Evolutionary conservation across 2,329 filamentous ascomycete genomes (phyloP).

Genomic region (Pleomassaria siparia): DNA sequence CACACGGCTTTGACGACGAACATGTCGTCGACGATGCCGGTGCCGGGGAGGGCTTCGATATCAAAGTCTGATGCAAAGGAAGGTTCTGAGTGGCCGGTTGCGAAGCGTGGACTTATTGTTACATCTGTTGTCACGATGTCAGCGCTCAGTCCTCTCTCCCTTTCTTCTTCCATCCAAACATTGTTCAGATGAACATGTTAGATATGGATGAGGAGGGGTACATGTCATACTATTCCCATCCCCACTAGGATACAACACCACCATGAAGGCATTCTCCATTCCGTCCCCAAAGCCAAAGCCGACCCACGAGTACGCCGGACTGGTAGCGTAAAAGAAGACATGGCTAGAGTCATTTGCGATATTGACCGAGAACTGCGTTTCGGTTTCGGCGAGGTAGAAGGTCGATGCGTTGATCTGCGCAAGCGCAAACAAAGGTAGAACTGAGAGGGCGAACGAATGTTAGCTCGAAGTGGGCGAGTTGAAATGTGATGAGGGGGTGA

Average conservation of each 20-base stretch:
- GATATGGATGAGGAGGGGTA: not conserved
- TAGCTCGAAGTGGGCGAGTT: not conserved
- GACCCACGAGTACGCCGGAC: conserved; percentile 47
- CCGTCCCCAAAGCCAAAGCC: conserved; percentile 46
- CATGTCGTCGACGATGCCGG: conserved; percentile 37
- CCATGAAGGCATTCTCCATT: conserved; percentile 49
- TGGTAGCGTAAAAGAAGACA: conserved; percentile 37
- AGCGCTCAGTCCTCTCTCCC: not conserved
- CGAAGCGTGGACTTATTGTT: conserved; percentile 41
- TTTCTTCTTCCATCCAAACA: not conserved
- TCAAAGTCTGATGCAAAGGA: conserved; percentile 27
- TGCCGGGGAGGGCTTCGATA: conserved; percentile 33
- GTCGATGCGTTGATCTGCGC: conserved; percentile 29
- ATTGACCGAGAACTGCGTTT: conserved; percentile 41
- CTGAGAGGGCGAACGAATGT: conserved; percentile 15
- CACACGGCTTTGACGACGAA: conserved; percentile 44
- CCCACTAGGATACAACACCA: conserved; percentile 46
- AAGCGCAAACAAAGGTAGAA: conserved; percentile 14
- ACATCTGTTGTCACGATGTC: conserved; percentile 26
- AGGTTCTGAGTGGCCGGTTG: conserved; percentile 40
- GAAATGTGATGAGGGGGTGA: not conserved
- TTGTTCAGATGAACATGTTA: not conserved
- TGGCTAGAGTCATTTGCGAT: conserved; percentile 35
- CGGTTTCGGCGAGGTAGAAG: conserved; percentile 31
- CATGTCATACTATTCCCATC: conserved; percentile 32